Evolutionary conservation across 768 basidiomycete genomes (phyloP), one percentile per base, ranked within the genome.

Genomic region (Hericium rajendrae): DNA sequence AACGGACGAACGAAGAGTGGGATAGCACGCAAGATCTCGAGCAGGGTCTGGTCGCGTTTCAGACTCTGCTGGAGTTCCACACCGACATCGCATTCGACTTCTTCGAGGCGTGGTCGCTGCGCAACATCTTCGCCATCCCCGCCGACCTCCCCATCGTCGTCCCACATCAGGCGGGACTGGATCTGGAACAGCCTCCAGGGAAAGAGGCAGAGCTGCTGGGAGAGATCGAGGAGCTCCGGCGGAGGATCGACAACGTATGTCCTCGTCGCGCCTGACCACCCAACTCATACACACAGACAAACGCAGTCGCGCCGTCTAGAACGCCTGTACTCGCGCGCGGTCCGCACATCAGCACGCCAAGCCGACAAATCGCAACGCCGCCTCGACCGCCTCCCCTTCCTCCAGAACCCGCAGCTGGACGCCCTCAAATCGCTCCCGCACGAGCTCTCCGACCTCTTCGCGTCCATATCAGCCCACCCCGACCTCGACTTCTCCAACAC

Each of bases 51-150:
- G 86, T 91, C 52, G 79, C 88, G 22, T 91, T 95, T 61, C 90
- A 94, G 68, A 94, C 93, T 0, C 77, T 94, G 48, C 77, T 97
- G 13, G 90, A 94, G 66, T 83, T 83, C 55, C 92, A 94, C 62
- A 85, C 89, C 48, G 93, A 97, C 66, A 79, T 91, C 48, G 93
- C 92, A 0, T 91, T 94, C 59, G 93, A 97, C 68, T 88, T 86
- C 66, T 90, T 97, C 64, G 92, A 93, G 71, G 85, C 84, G 0
- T 95, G 93, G 92, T 85, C 83, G 11, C 69, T 93, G 65, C 76
- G 91, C 43, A 97, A 95, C 70, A 87, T 93, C 57, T 95, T 95
- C 64, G 80, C 83, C 53, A 78, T 93, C 15, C 81, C 85, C 0
- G 74, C 79, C 2, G 82, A 84, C 59, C 65, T 91, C 38, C 84